Evolutionary conservation across 192 early-diverging fungal genomes (phyloP).

Genomic region (Backusella tuberculispora): DNA sequence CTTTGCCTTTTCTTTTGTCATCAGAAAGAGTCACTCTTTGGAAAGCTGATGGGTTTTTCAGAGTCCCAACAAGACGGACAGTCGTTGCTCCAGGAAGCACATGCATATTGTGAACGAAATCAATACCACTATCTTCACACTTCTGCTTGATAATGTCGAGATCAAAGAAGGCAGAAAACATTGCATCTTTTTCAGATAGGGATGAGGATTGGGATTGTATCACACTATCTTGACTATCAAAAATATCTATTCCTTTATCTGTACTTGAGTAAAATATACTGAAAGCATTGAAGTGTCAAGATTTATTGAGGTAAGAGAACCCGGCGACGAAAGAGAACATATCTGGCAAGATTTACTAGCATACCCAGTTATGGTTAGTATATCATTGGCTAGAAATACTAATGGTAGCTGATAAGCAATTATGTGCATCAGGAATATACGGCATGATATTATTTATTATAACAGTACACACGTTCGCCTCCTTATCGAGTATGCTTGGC

Average conservation of each 20-base stretch:
- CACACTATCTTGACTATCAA: too few relatives aligned
- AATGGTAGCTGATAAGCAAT: not conserved
- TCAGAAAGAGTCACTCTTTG: too few relatives aligned
- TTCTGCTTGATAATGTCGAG: too few relatives aligned
- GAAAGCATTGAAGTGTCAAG: not conserved
- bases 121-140: too few relatives aligned
- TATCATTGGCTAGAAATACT: not conserved
- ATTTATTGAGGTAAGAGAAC: not conserved
- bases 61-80: too few relatives aligned
- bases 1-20: too few relatives aligned
- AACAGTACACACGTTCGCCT: not conserved
- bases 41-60: not conserved
- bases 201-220: too few relatives aligned
- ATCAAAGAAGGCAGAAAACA: not conserved
- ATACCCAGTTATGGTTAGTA: not conserved
- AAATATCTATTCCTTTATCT: too few relatives aligned
- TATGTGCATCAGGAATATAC: not conserved
- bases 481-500: not conserved
- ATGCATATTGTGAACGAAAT: too few relatives aligned
- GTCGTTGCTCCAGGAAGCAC: not conserved
- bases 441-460: not conserved
- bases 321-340: not conserved
- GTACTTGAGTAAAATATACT: not conserved
- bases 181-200: not conserved
- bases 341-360: not conserved